Conservation (phyloP, 345 rosid genomes). For the Citrus cavaleriei region DNA sequence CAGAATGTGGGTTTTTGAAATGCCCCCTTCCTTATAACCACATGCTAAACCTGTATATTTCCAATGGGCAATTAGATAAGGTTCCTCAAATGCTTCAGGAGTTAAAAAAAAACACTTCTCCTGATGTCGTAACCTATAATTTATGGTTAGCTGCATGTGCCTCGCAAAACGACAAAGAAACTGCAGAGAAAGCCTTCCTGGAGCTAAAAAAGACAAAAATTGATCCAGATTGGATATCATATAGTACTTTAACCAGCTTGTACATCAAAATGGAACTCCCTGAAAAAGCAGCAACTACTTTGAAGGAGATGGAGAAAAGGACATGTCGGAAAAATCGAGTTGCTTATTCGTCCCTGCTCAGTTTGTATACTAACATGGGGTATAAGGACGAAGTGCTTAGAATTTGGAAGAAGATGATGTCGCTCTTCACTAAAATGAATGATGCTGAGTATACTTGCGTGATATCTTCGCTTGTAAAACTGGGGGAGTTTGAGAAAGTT, state of each 20-base stretch:
- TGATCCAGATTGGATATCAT: conserved; percentile 84
- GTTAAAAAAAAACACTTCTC: conserved; percentile 50
- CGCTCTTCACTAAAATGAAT: conserved; percentile 58
- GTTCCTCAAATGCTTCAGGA: conserved; percentile 51
- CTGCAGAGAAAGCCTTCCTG: conserved; percentile 58
- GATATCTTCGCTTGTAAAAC: conserved; percentile 73
- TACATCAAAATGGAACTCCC: conserved; percentile 42
- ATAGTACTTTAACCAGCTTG: conserved; percentile 58
- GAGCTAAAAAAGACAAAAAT: conserved; percentile 55
- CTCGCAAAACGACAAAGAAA: conserved; percentile 44
- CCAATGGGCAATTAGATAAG: conserved; percentile 50
- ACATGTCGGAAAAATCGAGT: conserved; percentile 52
- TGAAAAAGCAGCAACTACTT: conserved; percentile 55
- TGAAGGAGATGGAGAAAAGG: conserved; percentile 86
- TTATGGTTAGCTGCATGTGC: conserved; percentile 62
- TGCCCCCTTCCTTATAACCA: conserved; percentile 72
- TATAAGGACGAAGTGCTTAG: conserved; percentile 52
- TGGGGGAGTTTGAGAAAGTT: conserved; percentile 60
- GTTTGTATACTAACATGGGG: conserved; percentile 62
- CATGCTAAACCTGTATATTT: conserved; percentile 64
- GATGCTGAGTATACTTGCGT: conserved; percentile 69
- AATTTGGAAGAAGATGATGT: conserved; percentile 72
- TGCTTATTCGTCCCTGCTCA: conserved; percentile 69
- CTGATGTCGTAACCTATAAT: conserved; percentile 78
- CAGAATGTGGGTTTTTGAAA: conserved; percentile 60